Conservation (phyloP, 176 grass and related monocot species). For the Thinopyrum elongatum region DNA sequence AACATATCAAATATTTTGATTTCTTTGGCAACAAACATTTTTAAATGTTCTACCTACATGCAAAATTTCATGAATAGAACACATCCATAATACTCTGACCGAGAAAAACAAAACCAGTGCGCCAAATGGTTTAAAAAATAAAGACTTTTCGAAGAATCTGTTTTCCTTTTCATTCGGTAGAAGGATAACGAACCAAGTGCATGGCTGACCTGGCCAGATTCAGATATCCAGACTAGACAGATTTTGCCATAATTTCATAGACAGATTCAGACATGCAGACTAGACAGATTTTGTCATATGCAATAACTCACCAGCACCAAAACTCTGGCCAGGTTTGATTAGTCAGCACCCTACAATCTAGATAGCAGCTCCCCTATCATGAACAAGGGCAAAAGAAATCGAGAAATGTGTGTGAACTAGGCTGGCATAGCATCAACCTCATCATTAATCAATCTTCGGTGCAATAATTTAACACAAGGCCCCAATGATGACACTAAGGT, state of each 20-base stretch:
- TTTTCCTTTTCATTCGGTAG: neutral
- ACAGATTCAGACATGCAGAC: conserved; percentile 24
- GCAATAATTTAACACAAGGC: conserved; percentile 7
- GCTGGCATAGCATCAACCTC: neutral
- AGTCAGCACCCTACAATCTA: neutral
- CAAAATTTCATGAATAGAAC: too few species aligned
- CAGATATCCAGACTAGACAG: neutral
- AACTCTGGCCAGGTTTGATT: conserved; percentile 19
- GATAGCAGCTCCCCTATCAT: neutral
- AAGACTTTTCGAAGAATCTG: too few species aligned
- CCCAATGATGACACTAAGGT: conserved; percentile 17
- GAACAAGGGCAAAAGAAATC: neutral
- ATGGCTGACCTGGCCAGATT: neutral
- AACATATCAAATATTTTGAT: too few species aligned
- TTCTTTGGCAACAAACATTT: too few species aligned
- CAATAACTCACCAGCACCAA: neutral
- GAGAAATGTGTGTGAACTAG: neutral
- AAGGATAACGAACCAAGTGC: neutral
- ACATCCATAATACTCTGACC: too few species aligned
- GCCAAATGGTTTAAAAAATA: too few species aligned
- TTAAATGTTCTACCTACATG: too few species aligned
- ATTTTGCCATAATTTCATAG: neutral
- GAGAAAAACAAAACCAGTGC: too few species aligned
- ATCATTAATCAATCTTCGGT: conserved; percentile 4
- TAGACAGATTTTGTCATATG: conserved; percentile 27